Base-by-base conservation (phyloP, 2,329 filamentous ascomycete species). In the Pseudogymnoascus sp. region DNA sequence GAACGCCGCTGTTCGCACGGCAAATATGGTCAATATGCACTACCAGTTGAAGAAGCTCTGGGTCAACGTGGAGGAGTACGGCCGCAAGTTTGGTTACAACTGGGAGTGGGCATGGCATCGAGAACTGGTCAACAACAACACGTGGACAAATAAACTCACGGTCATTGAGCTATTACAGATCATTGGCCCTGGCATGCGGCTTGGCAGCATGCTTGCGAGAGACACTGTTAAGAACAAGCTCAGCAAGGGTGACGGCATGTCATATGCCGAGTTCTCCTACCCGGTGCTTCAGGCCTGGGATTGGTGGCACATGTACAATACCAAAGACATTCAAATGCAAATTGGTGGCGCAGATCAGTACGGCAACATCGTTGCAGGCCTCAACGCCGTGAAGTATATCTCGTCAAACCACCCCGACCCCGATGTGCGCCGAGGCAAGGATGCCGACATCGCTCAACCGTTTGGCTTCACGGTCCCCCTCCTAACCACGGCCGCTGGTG, bases 261-360 rank as follows among this genome's bases (percentile, higher is more conserved):
- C 92, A 0, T 89, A 95, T 68, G 87, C 90, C 36, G 94, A 99
- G 72, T 96, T 99, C 73, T 83, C 86, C 41, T 99, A 99, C 70
- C 94, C 95, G 1, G 76, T 99, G 14, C 84, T 97, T 68, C 94
- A 99, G 72, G 91, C 88, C 20, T 97, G 92, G 88, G 94, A 99
- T 73, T 99, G 92, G 84, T 97, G 90, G 90, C 81, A 89, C 67
- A 82, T 97, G 76, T 95, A 89, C 64, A 80, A 83, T 53, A 79
- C 80, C 22, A 82, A 80, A 59, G 80, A 82, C 57, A 80, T 91
- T 8, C 87, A 92, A 70, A 82, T 97, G 71, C 91, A 99, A 75
- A 90, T 99, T 59, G 94, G 94, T 62, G 94, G 94, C 38, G 91
- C 91, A 6, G 94, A 99, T 71, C 94, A 99, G 75, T 97, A 88